Evolutionary conservation across 352 stramenopile genomes (phyloP).

Genomic region (Blastocystis sp.): DNA sequence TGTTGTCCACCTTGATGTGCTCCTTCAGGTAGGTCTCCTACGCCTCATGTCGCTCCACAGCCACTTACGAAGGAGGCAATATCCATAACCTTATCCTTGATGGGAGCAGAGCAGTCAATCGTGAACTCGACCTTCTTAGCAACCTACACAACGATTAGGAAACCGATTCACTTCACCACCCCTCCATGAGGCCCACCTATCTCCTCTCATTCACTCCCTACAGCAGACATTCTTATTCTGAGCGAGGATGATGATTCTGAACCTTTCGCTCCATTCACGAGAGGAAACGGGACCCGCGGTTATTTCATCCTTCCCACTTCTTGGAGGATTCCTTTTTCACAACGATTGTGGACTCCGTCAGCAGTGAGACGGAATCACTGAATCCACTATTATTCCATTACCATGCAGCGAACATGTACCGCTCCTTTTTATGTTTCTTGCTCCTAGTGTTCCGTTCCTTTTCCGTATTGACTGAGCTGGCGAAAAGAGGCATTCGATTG

Average conservation of each 20-base stretch:
- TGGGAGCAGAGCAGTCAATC: slow-evolving; percentile 83
- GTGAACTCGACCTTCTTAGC: slow-evolving; percentile 73
- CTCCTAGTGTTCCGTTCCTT: neutral
- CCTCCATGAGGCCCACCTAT: too few relatives aligned
- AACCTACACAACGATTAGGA: slow-evolving; percentile 38
- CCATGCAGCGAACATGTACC: neutral
- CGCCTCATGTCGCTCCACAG: neutral
- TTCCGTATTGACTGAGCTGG: neutral
- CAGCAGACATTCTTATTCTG: neutral
- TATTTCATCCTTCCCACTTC: neutral
- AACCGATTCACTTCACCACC: too few relatives aligned
- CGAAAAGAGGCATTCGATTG: neutral
- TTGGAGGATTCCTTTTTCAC: neutral
- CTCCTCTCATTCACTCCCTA: too few relatives aligned
- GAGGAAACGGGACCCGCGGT: neutral
- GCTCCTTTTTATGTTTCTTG: neutral
- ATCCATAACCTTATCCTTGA: slow-evolving; percentile 97
- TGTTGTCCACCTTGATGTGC: slow-evolving; percentile 96
- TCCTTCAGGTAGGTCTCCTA: slow-evolving; percentile 95
- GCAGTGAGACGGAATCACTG: too few relatives aligned
- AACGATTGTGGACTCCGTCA: too few relatives aligned
- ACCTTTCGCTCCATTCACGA: neutral
- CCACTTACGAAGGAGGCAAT: slow-evolving; percentile 77
- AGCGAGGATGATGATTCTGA: neutral
- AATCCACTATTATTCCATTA: too few relatives aligned